Conservation (phyloP, 805 yeast species). For the Yamadazyma scolyti region DNA sequence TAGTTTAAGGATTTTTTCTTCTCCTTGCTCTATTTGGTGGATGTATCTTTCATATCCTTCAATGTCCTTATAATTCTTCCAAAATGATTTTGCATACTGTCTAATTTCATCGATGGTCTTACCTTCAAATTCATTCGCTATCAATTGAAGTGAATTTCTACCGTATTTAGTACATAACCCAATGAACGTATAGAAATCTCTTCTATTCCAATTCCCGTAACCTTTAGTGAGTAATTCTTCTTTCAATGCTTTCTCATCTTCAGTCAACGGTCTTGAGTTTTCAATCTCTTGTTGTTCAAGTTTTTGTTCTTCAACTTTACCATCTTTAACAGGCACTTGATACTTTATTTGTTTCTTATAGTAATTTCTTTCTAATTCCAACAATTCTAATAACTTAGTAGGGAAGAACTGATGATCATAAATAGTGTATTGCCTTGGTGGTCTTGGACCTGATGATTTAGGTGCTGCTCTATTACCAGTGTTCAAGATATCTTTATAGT, state of each 20-base stretch:
- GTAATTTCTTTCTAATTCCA: conserved; percentile 77
- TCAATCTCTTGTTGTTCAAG: conserved; percentile 71
- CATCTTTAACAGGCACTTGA: conserved; percentile 60
- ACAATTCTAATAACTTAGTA: conserved; percentile 65
- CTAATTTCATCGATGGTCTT: conserved; percentile 77
- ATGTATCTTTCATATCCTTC: conserved; percentile 88
- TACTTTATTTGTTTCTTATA: conserved; percentile 66
- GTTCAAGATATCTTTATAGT: conserved; percentile 75
- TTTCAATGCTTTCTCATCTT: conserved; percentile 69
- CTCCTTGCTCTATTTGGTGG: conserved; percentile 82
- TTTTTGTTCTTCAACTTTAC: conserved; percentile 44
- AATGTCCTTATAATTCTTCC: conserved; percentile 73
- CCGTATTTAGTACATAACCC: conserved; percentile 75
- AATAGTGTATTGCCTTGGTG: conserved; percentile 78
- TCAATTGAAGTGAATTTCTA: conserved; percentile 63
- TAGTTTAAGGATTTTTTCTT: conserved; percentile 66
- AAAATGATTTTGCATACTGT: conserved; percentile 74
- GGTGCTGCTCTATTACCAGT: conserved; percentile 50
- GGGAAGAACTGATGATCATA: conserved; percentile 93
- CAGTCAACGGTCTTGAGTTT: conserved; percentile 76
- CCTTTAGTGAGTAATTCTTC: conserved; percentile 61
- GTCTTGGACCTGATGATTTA: conserved; percentile 60
- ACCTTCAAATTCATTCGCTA: conserved; percentile 76
- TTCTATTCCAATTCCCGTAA: conserved; percentile 76
- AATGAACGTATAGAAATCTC: conserved; percentile 83